These are phyloP conservation scores for Pythium aphanidermatum DNA, from an alignment of 352 stramenopile species.

Conservation along the genomic window DNA sequence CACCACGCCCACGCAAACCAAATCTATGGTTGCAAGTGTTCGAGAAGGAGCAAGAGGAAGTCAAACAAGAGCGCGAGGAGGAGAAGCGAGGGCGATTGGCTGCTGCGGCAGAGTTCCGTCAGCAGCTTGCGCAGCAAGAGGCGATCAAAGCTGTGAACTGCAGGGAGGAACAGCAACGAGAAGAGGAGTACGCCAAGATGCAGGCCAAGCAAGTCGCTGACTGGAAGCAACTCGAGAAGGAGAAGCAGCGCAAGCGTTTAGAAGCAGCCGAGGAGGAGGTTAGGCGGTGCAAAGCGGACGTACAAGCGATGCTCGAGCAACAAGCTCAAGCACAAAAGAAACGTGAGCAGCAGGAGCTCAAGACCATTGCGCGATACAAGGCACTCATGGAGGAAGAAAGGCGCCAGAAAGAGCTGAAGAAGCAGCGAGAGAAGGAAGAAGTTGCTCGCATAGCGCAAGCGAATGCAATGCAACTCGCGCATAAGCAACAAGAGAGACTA, in stretches of 20 bases:
- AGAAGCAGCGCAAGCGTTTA: slow-evolving; percentile 25
- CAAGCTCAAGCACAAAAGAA: slow-evolving; percentile 28
- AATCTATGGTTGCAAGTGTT: slow-evolving; percentile 63
- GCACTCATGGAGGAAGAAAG: slow-evolving; percentile 41
- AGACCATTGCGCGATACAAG: slow-evolving; percentile 31
- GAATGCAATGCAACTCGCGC: slow-evolving; percentile 42
- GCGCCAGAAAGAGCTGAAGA: slow-evolving; percentile 35
- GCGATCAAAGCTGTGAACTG: slow-evolving; percentile 25
- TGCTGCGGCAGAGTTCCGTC: slow-evolving; percentile 31
- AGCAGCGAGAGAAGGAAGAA: slow-evolving; percentile 35
- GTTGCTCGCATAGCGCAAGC: slow-evolving; percentile 40
- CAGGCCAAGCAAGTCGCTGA: slow-evolving; percentile 32
- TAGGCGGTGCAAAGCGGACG: slow-evolving; percentile 36
- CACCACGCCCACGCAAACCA: slow-evolving; percentile 34
- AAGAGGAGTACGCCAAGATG: slow-evolving; percentile 29
- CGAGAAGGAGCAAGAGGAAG: slow-evolving; percentile 47
- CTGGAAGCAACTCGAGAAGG: slow-evolving; percentile 37
- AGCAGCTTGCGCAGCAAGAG: slow-evolving; percentile 40
- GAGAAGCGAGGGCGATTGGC: slow-evolving; percentile 31
- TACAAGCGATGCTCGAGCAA: slow-evolving; percentile 31
- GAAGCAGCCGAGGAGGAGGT: slow-evolving; percentile 30
- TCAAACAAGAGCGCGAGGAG: slow-evolving; percentile 45
- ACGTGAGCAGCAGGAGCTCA: slow-evolving; percentile 39
- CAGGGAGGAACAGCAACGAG: slow-evolving; percentile 21
- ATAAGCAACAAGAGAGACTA: slow-evolving; percentile 33